Base-by-base conservation (phyloP, 2,329 filamentous ascomycete species). In the Sarocladiaceae sp. region DNA sequence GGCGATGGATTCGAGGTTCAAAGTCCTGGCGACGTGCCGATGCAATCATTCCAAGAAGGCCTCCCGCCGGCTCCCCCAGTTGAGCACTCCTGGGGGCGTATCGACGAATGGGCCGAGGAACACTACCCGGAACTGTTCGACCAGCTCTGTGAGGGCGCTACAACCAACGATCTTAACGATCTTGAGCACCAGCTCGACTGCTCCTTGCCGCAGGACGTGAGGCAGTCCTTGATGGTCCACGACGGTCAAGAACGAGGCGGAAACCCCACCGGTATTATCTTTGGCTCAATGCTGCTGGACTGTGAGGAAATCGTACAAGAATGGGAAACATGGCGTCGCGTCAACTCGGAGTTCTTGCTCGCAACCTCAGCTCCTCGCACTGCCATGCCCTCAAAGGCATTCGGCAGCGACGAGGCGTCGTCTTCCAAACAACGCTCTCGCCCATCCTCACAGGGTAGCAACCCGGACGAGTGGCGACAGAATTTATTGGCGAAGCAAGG, bases 271-370 rank as follows among this genome's bases (percentile, higher is more conserved):
- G 94, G 94, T 57, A 87, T 97, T 59, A 83, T 99, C 55, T 97
- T 99, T 62, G 83, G 92, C 55, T 87, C 84, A 66, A 99, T 99
- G 94, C 74, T 99, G 57, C 82, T 99, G 53, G 94, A 99, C 69
- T 97, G 94, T 65, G 94, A 99, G 69, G 94, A 99, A 66, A 96
- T 99, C 60, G 87, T 96, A 20, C 91, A 97, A 68, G 94, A 99
- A 67, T 97, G 93, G 90, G 87, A 89, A 62, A 95, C 96, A 65
- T 99, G 94, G 94, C 86, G 90, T 61, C 85, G 83, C 57, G 94
- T 99, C 56, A 96, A 96, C 65, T 84, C 93, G 54, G 90, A 97
- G 64, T 96, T 88, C 67, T 78, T 97, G 54, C 77, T 82, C 37
- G 77, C 83, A 66, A 83, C 69, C 47, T 72, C 70, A 62, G 77